phyloP scores from a whole-genome alignment of 2,329 filamentous ascomycete genomes.

The Curvularia sp. region DNA sequence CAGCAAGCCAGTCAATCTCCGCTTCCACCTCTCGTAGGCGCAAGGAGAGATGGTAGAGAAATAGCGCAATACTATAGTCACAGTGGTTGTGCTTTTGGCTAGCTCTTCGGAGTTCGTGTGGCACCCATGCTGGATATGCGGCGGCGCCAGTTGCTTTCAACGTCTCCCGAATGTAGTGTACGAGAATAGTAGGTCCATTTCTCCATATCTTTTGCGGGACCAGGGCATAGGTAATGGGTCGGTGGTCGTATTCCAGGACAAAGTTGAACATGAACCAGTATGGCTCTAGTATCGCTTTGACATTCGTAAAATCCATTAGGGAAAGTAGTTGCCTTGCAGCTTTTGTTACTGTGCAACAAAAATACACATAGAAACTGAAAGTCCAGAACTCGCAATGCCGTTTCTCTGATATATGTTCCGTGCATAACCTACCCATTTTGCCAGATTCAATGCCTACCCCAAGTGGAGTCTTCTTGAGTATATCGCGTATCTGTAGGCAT shows the following conservation, averaged over 20 bases:
- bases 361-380: background rate
- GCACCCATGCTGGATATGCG: background rate
- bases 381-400: too few species aligned
- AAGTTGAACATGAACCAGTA: constrained; percentile 15
- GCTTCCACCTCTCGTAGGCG: background rate
- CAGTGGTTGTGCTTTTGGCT: constrained; percentile 9
- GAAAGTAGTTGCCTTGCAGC: background rate
- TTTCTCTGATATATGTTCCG: too few species aligned
- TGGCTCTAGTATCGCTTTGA: constrained; percentile 2
- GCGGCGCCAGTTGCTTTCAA: background rate
- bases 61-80: constrained; percentile 11
- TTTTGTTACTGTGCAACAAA: background rate
- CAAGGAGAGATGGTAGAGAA: constrained; percentile 1
- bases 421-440: background rate
- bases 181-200: background rate
- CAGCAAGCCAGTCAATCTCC: constrained; percentile 4
- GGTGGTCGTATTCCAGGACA: background rate
- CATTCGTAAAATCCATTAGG: background rate
- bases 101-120: background rate
- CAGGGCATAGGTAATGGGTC: background rate
- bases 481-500: background rate
- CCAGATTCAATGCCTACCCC: background rate
- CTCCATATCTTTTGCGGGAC: background rate
- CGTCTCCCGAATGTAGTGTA: background rate
- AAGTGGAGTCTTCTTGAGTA: background rate